A percentile compares a stretch with the other conserved stretches of the same genome.
Conservation (phyloP, 2,329 filamentous ascomycete species). For the Phialophora chinensis region DNA sequence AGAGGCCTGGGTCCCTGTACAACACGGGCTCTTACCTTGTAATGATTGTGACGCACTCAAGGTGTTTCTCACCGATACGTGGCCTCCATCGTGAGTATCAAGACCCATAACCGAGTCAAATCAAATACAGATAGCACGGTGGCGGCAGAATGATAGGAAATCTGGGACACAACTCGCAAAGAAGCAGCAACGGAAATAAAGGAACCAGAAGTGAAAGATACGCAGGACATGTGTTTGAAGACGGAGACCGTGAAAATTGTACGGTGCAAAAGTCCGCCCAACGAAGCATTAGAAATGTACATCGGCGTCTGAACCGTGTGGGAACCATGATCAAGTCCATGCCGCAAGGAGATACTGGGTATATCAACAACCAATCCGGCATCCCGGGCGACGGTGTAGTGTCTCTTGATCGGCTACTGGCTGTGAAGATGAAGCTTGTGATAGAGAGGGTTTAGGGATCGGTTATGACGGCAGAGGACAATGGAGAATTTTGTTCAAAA, state of each 20-base stretch:
- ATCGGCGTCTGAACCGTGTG: conserved; percentile 1
- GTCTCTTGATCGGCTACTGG: conserved; percentile 6
- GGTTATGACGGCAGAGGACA: conserved; percentile 26
- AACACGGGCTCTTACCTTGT: neutral
- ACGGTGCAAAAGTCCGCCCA: neutral
- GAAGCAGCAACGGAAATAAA: neutral
- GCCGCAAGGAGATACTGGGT: neutral
- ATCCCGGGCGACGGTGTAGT: neutral
- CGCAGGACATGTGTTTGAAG: neutral
- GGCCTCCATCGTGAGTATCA: neutral
- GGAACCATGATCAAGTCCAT: neutral
- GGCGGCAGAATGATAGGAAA: neutral
- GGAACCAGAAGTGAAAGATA: neutral
- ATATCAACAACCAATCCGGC: neutral
- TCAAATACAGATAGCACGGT: neutral
- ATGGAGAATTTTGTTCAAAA: neutral
- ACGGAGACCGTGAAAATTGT: conserved; percentile 5
- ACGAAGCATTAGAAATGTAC: conserved; percentile 8
- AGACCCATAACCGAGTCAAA: conserved; percentile 23
- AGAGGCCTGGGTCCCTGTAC: neutral
- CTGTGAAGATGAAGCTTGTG: conserved; percentile 7
- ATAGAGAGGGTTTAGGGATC: conserved; percentile 12
- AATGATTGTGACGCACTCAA: neutral
- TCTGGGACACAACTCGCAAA: neutral
- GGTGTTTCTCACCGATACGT: conserved; percentile 14